Percentiles rank a stretch among this genome's conserved stretches.
Evolutionary conservation across 2,329 filamentous ascomycete species (phyloP).

Genomic region (Lecanosticta acicola): DNA sequence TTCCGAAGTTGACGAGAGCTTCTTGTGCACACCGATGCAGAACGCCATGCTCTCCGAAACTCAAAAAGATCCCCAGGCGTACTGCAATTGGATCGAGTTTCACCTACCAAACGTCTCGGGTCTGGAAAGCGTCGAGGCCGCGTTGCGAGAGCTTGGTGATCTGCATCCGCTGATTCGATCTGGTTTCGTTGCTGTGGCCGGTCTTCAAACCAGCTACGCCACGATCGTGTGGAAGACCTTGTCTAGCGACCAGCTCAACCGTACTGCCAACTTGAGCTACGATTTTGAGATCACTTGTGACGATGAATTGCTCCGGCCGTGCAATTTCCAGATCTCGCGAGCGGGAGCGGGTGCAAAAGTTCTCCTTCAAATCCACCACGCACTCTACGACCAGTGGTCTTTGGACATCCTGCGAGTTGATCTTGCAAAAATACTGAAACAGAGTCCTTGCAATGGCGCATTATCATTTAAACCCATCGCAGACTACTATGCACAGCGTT

Average conservation of each 20-base stretch:
- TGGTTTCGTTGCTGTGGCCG: constrained; percentile 58
- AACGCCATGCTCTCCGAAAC: constrained; percentile 77
- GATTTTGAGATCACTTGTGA: constrained; percentile 19
- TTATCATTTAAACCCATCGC: constrained; percentile 60
- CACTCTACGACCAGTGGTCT: constrained; percentile 91
- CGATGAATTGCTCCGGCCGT: constrained; percentile 51
- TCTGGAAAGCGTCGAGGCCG: constrained; percentile 25
- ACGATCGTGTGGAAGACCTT: constrained; percentile 60
- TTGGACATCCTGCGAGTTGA: constrained; percentile 66
- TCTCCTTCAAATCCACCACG: constrained; percentile 66
- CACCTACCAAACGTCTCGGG: constrained; percentile 39
- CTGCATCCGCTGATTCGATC: constrained; percentile 65
- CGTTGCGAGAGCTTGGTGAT: constrained; percentile 47
- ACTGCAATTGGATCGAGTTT: constrained; percentile 73
- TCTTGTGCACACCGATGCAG: constrained; percentile 68
- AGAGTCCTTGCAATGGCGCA: constrained; percentile 33
- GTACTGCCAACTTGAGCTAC: constrained; percentile 12
- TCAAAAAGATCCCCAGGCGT: constrained; percentile 51
- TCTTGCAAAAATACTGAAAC: constrained; percentile 49
- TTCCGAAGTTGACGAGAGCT: constrained; percentile 35
- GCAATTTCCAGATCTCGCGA: constrained; percentile 54
- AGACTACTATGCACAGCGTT: constrained; percentile 33
- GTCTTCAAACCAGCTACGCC: constrained; percentile 46
- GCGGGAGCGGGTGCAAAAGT: constrained; percentile 26
- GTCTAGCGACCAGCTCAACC: constrained; percentile 26